Conservation (phyloP, 768 basidiomycete genomes). For the Lentinula raphanica region DNA sequence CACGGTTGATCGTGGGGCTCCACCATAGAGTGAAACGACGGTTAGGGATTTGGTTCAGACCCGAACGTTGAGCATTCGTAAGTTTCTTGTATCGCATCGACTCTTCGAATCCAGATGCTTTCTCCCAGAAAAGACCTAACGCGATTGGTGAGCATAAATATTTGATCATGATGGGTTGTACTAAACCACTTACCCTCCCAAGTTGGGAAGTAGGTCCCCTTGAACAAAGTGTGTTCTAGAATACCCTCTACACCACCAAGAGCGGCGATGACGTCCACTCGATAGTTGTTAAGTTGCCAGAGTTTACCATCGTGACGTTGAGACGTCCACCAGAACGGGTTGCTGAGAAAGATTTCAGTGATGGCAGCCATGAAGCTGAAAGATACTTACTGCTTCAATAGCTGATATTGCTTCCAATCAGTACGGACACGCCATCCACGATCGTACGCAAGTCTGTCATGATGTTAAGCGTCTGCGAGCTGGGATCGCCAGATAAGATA, state of each 20-base stretch:
- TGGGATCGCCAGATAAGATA: constrained; percentile 7
- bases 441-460: constrained; percentile 81
- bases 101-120: constrained; percentile 94
- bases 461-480: constrained; percentile 6
- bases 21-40: constrained; percentile 99
- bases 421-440: constrained; percentile 98
- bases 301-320: constrained; percentile 95
- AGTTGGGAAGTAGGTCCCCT: constrained; percentile 95
- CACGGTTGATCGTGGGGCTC: constrained; percentile 98
- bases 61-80: constrained; percentile 97
- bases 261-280: constrained; percentile 98
- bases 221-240: constrained; percentile 94
- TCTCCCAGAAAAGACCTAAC: constrained; percentile 92
- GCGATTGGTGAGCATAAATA: constrained; percentile 6
- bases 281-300: constrained; percentile 97
- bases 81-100: constrained; percentile 95
- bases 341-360: constrained; percentile 39
- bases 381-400: constrained; percentile 76
- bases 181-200: constrained; percentile 68
- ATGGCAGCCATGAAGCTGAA: neutral
- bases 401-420: constrained; percentile 96
- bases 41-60: constrained; percentile 96
- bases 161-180: neutral
- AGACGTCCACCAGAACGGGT: constrained; percentile 99
- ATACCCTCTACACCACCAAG: constrained; percentile 96